Percentiles rank a stretch among this genome's conserved stretches.
phyloP scores from a whole-genome alignment of 768 basidiomycete genomes.

The Hericium rajendrae region DNA sequence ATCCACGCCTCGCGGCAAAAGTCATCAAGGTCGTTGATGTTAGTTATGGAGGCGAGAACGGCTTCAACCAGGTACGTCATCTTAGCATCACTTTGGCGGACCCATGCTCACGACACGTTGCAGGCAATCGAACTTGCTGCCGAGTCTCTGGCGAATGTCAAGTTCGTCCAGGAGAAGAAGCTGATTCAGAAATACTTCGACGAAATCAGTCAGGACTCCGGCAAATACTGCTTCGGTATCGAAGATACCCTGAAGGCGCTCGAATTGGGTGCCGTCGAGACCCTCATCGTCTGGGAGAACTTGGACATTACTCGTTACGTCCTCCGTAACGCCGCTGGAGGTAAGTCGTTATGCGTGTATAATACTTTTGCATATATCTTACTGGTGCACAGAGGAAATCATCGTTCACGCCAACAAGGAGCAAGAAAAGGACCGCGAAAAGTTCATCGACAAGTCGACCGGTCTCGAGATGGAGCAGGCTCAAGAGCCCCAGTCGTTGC shows the following conservation, averaged over 20 bases:
- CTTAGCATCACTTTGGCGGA: neutral
- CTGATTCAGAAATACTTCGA: conserved; percentile 98
- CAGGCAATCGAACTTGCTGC: conserved; percentile 96
- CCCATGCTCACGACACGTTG: neutral
- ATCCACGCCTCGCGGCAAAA: conserved; percentile 78
- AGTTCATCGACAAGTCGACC: conserved; percentile 92
- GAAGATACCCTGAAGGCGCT: conserved; percentile 94
- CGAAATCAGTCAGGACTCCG: conserved; percentile 96
- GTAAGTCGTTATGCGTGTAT: conserved; percentile 28
- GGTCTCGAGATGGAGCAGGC: conserved; percentile 91
- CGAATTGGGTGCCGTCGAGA: conserved; percentile 94
- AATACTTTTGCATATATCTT: neutral
- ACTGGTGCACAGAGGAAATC: conserved; percentile 55
- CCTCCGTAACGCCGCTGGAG: conserved; percentile 87
- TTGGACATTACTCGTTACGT: conserved; percentile 83
- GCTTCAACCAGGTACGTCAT: conserved; percentile 89
- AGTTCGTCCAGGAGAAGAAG: conserved; percentile 98
- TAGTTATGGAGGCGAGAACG: conserved; percentile 96
- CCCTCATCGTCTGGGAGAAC: conserved; percentile 97
- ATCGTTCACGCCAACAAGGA: conserved; percentile 71
- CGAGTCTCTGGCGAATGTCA: conserved; percentile 95
- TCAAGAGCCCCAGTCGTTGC: conserved; percentile 71
- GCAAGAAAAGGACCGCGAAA: conserved; percentile 88
- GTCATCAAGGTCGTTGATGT: conserved; percentile 98
- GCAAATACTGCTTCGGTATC: conserved; percentile 94